Conservation (phyloP, 1,284 basidiomycete species). For the Neotropicomus parvogracilis region DNA sequence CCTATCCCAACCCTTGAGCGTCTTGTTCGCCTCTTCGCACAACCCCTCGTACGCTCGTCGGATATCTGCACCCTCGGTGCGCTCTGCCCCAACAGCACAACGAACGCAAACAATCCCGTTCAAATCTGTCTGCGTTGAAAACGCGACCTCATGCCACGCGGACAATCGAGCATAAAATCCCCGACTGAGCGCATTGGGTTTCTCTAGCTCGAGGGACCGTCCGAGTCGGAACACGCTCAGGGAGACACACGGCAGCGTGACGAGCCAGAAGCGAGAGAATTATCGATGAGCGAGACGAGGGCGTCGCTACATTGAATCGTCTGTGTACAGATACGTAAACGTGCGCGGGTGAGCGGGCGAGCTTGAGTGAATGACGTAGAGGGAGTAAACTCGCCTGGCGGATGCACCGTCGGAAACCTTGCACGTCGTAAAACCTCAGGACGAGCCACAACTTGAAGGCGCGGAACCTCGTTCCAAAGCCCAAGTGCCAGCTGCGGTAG, state of each 20-base stretch:
- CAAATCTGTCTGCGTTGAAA: constrained; percentile 78
- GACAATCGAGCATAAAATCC: constrained; percentile 57
- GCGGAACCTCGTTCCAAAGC: constrained; percentile 86
- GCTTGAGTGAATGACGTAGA: no score
- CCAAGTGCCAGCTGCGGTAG: constrained; percentile 92
- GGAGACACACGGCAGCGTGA: constrained; percentile 59
- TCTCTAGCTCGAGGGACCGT: constrained; percentile 17
- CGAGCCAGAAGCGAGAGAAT: constrained; percentile 53
- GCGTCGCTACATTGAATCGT: constrained; percentile 58
- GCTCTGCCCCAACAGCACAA: constrained; percentile 67
- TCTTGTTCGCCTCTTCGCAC: constrained; percentile 44
- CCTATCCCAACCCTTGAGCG: constrained; percentile 33
- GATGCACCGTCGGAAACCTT: constrained; percentile 77
- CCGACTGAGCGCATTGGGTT: constrained; percentile 67
- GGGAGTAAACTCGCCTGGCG: constrained; percentile 35
- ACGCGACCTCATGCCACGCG: constrained; percentile 58
- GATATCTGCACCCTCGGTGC: constrained; percentile 66
- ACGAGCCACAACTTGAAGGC: constrained; percentile 94
- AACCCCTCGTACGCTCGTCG: constrained; percentile 55
- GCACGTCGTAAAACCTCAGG: constrained; percentile 73
- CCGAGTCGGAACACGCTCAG: constrained; percentile 76
- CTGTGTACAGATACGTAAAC: constrained; percentile 34
- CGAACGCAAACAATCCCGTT: constrained; percentile 71
- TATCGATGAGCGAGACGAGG: constrained; percentile 59
- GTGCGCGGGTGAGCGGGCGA: neutral